phyloP scores from a whole-genome alignment of 441 rosid species.

The Bruguiera hainesii region DNA sequence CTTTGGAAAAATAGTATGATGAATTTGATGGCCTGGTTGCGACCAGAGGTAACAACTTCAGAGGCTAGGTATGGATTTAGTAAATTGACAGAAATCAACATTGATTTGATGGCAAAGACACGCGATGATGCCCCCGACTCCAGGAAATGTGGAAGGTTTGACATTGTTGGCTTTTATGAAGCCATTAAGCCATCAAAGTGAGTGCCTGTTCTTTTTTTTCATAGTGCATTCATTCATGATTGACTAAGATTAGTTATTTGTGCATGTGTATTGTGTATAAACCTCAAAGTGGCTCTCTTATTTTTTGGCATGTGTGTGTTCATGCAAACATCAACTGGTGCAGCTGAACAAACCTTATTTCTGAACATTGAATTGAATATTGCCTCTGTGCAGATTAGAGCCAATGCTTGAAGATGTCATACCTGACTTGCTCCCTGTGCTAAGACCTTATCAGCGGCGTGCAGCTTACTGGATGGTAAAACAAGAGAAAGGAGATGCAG shows the following conservation, averaged over 20 bases:
- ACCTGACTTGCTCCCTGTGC: slow-evolving; percentile 68
- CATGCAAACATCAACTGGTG: too few relatives aligned
- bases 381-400: slow-evolving; percentile 43
- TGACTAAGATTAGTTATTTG: slow-evolving; percentile 7
- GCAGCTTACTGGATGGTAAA: slow-evolving; percentile 97
- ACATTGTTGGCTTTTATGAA: slow-evolving; percentile 86
- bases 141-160: slow-evolving; percentile 51
- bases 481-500: slow-evolving; percentile 64
- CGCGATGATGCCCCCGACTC: slow-evolving; percentile 33
- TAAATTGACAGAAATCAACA: slow-evolving; percentile 32
- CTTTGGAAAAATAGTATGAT: slow-evolving; percentile 88
- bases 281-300: too few relatives aligned
- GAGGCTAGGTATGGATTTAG: slow-evolving; percentile 63
- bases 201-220: slow-evolving; percentile 23
- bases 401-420: slow-evolving; percentile 63
- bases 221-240: neutral
- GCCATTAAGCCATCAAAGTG: slow-evolving; percentile 95
- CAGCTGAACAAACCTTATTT: too few relatives aligned
- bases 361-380: neutral
- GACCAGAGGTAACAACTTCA: slow-evolving; percentile 85
- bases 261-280: neutral
- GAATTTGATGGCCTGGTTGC: slow-evolving; percentile 89
- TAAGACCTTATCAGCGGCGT: slow-evolving; percentile 93
- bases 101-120: slow-evolving; percentile 23
- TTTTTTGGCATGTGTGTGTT: too few relatives aligned